Evolutionary conservation across 768 basidiomycete genomes (phyloP).

Genomic region (Kwoniella botswanensis): DNA sequence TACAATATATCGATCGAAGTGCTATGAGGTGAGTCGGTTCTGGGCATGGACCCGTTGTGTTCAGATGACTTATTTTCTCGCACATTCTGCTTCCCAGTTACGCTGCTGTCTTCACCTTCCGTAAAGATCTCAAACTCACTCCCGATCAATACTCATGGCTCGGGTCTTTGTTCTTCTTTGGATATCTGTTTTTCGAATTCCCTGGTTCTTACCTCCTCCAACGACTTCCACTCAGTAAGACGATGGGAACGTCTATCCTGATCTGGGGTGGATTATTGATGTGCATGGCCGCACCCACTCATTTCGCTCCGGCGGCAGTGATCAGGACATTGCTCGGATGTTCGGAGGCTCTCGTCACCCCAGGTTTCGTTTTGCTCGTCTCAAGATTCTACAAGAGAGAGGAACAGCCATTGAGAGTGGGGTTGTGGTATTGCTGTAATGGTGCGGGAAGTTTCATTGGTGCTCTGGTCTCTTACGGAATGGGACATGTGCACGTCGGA

Average conservation of each 20-base stretch:
- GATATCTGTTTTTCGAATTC: constrained; percentile 44
- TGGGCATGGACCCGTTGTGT: neutral
- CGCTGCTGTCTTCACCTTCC: constrained; percentile 42
- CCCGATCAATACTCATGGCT: constrained; percentile 38
- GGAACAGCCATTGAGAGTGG: constrained; percentile 45
- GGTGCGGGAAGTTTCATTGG: constrained; percentile 39
- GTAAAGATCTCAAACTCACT: constrained; percentile 36
- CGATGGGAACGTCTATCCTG: constrained; percentile 38
- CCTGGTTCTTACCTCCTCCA: constrained; percentile 41
- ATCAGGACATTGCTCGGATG: constrained; percentile 33
- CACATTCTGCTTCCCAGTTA: constrained; percentile 21
- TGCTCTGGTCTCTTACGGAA: constrained; percentile 46
- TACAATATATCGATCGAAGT: constrained; percentile 44
- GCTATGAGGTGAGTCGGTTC: constrained; percentile 34
- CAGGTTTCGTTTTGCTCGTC: constrained; percentile 45
- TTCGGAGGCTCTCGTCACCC: constrained; percentile 43
- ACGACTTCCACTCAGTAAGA: constrained; percentile 31
- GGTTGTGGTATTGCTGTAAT: constrained; percentile 43
- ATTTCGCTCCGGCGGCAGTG: constrained; percentile 33
- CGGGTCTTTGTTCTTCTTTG: constrained; percentile 41
- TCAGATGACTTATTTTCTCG: neutral
- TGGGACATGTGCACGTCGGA: constrained; percentile 35
- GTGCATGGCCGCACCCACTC: constrained; percentile 35
- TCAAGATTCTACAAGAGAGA: constrained; percentile 42
- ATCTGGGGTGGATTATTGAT: constrained; percentile 41